Base-by-base conservation (phyloP, 1,139 yeast genomes). In the Candida gigantensis region DNA sequence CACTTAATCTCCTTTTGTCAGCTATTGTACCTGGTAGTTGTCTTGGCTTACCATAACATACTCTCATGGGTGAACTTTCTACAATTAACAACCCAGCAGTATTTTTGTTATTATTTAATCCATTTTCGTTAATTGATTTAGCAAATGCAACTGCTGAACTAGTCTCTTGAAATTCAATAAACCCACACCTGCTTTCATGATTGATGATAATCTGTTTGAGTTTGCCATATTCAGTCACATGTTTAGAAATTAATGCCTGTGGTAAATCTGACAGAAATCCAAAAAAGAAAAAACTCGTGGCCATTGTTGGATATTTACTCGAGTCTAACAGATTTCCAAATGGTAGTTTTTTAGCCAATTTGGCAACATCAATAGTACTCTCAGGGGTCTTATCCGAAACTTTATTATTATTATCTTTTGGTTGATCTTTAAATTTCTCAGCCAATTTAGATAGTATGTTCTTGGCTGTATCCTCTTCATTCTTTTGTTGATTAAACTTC, bases 181-280 rank as follows among this genome's bases (percentile, higher is more conserved):
- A 85, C 1, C 88, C 96, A 51, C 85, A 77, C 37, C 74, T 68
- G 2, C 90, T 84, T 16, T 66, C 65, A 45, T 81, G 87, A 18
- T 77, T 69, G n/a, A 84, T 59, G 6, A 72, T 68, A 24, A 79
- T 53, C 6, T 77, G 58, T 42, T 73, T 71, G 11, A 81, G 46
- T 25, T 66, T 62, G 0, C 84, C 84, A 41, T 53, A 60, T 36
- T 51, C 44, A 13, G 62, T 62, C 38, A 79, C 79, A 49, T 60
- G 68, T 7, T 74, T 76, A 8, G 77, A 58, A 10, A 86, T 60
- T 29, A 63, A 60, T 49, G 78, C 79, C 45, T 81, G 88, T 0
- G 90, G 81, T n/a, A 81, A 53, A n/a, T 76, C 79, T 11, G 76
- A 76, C 33, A 72, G 77, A 16, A 85, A 65, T 0, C 95, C 95